Evolutionary conservation across 139 green algal species (phyloP).

Genomic region (Tetradesmus lagerheimii): DNA sequence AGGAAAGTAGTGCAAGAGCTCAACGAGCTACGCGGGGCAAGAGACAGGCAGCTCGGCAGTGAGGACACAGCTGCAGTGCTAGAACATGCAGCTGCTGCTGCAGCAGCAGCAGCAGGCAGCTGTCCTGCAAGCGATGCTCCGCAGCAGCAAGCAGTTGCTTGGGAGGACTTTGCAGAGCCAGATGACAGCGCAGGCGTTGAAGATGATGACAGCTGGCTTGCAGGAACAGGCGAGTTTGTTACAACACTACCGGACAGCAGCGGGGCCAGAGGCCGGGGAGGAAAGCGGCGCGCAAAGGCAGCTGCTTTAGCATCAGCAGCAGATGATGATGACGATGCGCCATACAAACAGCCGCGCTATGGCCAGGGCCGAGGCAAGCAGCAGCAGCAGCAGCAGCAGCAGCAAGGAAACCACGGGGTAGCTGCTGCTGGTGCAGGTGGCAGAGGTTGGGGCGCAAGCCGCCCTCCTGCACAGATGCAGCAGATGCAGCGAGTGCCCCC

Average conservation of each 20-base stretch:
- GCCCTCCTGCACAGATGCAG: neutral
- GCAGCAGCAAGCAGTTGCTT: slow-evolving; percentile 12
- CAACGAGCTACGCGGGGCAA: slow-evolving; percentile 2
- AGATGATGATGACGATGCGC: neutral
- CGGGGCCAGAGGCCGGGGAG: neutral
- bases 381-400: slow-evolving; percentile 16
- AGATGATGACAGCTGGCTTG: neutral
- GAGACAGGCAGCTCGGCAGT: neutral
- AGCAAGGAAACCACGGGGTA: neutral
- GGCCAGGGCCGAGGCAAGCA: neutral
- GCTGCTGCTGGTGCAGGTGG: too few relatives aligned
- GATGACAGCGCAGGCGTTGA: neutral
- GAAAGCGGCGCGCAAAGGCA: neutral
- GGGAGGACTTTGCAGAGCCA: slow-evolving; percentile 16
- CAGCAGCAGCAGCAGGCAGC: neutral
- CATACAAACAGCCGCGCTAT: neutral
- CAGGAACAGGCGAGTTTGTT: neutral
- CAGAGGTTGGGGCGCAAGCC: too few relatives aligned
- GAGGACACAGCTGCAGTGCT: neutral
- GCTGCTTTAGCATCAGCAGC: too few relatives aligned
- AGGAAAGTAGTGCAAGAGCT: slow-evolving; percentile 18
- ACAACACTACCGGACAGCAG: slow-evolving; percentile 6
- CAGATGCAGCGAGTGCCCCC: neutral
- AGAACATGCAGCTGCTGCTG: neutral
- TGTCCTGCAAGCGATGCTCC: neutral